phyloP scores from a whole-genome alignment of 202 grass and related monocot species.

The Setaria viridis region DNA sequence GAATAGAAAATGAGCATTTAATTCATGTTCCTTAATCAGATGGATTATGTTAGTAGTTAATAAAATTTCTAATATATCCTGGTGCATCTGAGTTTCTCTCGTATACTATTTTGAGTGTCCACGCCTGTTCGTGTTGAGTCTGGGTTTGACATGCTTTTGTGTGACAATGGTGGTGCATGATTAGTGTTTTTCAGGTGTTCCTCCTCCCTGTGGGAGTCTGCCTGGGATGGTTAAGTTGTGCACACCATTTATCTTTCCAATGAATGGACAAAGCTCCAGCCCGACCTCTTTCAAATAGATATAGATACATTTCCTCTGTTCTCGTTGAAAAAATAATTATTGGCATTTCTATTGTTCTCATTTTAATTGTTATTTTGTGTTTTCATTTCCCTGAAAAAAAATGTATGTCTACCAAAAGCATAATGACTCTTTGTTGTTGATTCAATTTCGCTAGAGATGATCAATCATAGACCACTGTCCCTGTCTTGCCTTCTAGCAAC shows the following conservation, averaged over 20 bases:
- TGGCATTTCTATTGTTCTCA: background rate
- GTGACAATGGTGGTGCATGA: background rate
- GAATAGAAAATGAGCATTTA: slow-evolving; percentile 14
- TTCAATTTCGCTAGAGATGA: background rate
- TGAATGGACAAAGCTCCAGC: background rate
- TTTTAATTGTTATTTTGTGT: background rate
- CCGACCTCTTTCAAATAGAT: background rate
- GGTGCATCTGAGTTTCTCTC: background rate
- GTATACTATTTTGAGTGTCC: background rate
- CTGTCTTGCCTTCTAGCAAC: background rate
- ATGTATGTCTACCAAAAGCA: background rate
- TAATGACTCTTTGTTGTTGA: background rate
- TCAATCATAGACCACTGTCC: background rate
- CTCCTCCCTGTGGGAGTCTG: too few relatives aligned
- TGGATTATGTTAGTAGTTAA: slow-evolving; percentile 32
- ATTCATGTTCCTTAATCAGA: background rate
- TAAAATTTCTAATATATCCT: background rate
- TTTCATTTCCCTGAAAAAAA: background rate
- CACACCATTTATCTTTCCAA: background rate
- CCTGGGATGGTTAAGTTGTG: too few relatives aligned
- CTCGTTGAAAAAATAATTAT: background rate
- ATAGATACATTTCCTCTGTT: slow-evolving; percentile 10
- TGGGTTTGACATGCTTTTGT: background rate
- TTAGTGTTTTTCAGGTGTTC: background rate
- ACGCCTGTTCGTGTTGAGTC: background rate